phyloP scores from a whole-genome alignment of 352 stramenopile genomes.

The Phytopythium mirpurense region DNA sequence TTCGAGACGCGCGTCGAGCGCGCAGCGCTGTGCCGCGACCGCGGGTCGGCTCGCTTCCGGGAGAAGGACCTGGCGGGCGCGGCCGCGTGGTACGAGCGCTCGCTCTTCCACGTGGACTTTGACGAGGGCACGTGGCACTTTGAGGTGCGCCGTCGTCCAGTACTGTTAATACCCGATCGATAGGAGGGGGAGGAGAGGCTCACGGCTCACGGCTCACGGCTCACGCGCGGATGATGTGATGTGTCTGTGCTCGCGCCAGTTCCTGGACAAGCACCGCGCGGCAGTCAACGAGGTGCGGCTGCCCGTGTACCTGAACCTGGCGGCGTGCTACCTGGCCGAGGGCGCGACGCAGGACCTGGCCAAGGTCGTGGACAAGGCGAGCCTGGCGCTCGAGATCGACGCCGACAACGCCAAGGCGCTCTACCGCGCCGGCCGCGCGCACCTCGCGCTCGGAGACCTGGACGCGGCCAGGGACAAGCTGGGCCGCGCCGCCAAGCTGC shows the following conservation, averaged over 20 bases:
- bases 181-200: too few species aligned
- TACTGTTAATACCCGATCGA: too few species aligned
- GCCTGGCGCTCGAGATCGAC: constrained; percentile 70
- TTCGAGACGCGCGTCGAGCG: constrained; percentile 79
- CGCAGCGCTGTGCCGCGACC: constrained; percentile 54
- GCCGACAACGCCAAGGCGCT: constrained; percentile 77
- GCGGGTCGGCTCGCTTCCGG: constrained; percentile 59
- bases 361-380: constrained; percentile 63
- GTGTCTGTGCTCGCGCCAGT: constrained; percentile 18
- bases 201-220: too few species aligned
- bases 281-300: constrained; percentile 69
- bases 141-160: too few species aligned
- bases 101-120: constrained; percentile 78
- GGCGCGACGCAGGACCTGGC: constrained; percentile 24
- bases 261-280: constrained; percentile 63
- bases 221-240: neutral
- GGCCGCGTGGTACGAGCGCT: constrained; percentile 70
- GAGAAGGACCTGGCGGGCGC: constrained; percentile 34
- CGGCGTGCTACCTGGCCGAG: constrained; percentile 62
- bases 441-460: constrained; percentile 52
- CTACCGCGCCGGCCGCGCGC: constrained; percentile 65
- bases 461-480: constrained; percentile 57
- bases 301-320: constrained; percentile 77
- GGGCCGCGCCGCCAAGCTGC: constrained; percentile 45
- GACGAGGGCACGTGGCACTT: constrained; percentile 84